phyloP scores from a whole-genome alignment of 169 alveolate genomes.

The Eimeria zaria region DNA sequence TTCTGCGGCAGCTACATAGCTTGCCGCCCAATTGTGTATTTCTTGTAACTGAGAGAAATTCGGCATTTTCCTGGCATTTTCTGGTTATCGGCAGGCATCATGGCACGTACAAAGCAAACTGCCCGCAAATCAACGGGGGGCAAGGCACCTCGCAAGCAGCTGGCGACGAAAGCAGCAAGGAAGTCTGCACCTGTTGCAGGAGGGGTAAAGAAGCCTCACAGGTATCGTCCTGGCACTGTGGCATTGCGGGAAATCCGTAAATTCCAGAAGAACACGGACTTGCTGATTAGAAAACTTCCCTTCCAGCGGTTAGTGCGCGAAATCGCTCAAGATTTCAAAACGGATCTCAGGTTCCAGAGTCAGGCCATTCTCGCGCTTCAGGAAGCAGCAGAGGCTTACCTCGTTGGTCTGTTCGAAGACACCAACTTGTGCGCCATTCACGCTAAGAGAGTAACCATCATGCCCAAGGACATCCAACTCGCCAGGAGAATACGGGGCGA shows the following conservation, averaged over 20 bases:
- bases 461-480: slow-evolving; percentile 99
- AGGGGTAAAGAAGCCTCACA: slow-evolving; percentile 99
- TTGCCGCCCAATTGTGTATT: too few species aligned
- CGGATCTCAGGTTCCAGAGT: slow-evolving; percentile 99
- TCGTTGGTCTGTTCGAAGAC: slow-evolving; percentile 99
- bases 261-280: slow-evolving; percentile 97
- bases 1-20: too few species aligned
- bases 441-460: slow-evolving; percentile 99
- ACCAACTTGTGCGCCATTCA: slow-evolving; percentile 99
- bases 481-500: slow-evolving; percentile 99
- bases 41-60: too few species aligned
- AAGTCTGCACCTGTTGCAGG: slow-evolving; percentile 99
- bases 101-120: slow-evolving; percentile 99
- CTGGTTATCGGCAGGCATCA: background rate
- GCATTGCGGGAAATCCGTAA: slow-evolving; percentile 98
- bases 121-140: slow-evolving; percentile 99
- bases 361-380: slow-evolving; percentile 99
- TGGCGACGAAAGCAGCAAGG: slow-evolving; percentile 99
- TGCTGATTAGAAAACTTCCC: slow-evolving; percentile 97
- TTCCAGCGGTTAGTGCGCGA: slow-evolving; percentile 98
- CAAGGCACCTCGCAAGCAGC: slow-evolving; percentile 99
- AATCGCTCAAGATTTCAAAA: slow-evolving; percentile 97
- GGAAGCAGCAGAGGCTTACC: slow-evolving; percentile 99
- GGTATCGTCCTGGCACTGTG: slow-evolving; percentile 98
- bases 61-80: too few species aligned